These are phyloP conservation scores for Neofusicoccum sp. DNA, from an alignment of 2,329 filamentous ascomycete species.

Conservation along the genomic window DNA sequence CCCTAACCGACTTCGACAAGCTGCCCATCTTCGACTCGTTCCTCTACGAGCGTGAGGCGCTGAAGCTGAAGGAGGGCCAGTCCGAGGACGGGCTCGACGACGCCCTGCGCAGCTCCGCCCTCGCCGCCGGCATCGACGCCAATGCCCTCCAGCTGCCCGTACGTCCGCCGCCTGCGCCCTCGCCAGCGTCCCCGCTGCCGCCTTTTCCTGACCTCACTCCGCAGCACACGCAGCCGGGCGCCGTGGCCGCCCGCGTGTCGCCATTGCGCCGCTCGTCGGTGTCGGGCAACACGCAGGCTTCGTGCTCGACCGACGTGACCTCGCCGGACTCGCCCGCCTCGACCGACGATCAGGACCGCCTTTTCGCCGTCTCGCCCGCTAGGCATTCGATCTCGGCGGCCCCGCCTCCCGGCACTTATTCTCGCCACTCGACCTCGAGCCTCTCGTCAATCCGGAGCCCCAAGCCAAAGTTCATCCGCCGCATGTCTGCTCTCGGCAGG, in stretches of 20 bases:
- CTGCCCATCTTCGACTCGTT: constrained; percentile 13
- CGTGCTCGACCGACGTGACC: constrained; percentile 16
- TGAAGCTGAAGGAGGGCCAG: constrained; percentile 19
- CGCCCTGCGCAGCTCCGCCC: constrained; percentile 3
- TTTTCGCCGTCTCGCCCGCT: background rate
- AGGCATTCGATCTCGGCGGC: background rate
- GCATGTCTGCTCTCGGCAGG: background rate
- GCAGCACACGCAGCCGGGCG: constrained; percentile 1
- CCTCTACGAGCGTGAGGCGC: constrained; percentile 17
- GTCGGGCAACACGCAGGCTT: constrained; percentile 16
- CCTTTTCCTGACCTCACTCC: background rate
- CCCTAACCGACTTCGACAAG: constrained; percentile 13
- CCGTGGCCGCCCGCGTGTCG: background rate
- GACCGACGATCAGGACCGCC: constrained; percentile 6
- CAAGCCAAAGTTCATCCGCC: constrained; percentile 12
- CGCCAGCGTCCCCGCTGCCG: background rate
- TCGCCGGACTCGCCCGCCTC: constrained; percentile 13
- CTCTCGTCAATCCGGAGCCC: background rate
- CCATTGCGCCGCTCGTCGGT: constrained; percentile 16
- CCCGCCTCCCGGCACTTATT: background rate
- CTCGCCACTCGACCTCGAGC: constrained; percentile 8
- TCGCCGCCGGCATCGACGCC: constrained; percentile 7
- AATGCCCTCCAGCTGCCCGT: constrained; percentile 10
- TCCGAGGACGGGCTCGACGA: constrained; percentile 16
- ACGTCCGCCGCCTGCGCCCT: background rate